These are phyloP conservation scores for Phytophthora parvispora DNA, from an alignment of 352 stramenopile genomes.

Conservation along the genomic window DNA sequence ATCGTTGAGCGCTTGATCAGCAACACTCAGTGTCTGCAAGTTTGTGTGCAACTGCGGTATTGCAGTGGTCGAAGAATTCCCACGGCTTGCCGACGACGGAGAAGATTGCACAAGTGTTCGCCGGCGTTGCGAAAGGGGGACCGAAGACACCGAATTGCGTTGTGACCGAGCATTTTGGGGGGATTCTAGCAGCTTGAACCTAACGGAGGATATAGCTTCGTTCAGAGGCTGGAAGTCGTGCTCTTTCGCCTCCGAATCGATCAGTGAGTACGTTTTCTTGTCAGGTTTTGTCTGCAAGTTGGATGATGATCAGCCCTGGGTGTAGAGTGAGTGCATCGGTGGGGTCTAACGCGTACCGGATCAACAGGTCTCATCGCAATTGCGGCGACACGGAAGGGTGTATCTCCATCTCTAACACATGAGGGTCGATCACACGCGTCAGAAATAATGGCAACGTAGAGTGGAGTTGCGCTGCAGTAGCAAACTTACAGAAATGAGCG, in stretches of 20 bases:
- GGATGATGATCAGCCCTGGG: background rate
- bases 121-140: conserved; percentile 10
- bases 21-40: conserved; percentile 19
- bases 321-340: background rate
- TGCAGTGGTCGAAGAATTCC: background rate
- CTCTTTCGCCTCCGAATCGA: conserved; percentile 63
- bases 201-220: conserved; percentile 57
- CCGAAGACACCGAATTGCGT: background rate
- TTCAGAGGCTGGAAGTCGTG: conserved; percentile 64
- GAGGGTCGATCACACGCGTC: background rate
- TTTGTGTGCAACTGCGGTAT: conserved; percentile 15
- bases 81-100: background rate
- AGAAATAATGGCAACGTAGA: no score
- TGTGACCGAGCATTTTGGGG: conserved; percentile 8
- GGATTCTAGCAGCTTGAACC: conserved; percentile 51
- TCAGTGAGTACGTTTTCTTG: conserved; percentile 60
- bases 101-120: conserved; percentile 11
- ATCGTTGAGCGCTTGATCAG: conserved; percentile 32
- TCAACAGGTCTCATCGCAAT: conserved; percentile 60
- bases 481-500: conserved; percentile 68
- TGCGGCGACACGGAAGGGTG: conserved; percentile 53
- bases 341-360: conserved; percentile 34
- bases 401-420: conserved; percentile 50
- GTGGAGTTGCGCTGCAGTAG: no score
- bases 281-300: conserved; percentile 59